Conservation (phyloP, 2,329 filamentous ascomycete genomes). For the Madurella fahalii region DNA sequence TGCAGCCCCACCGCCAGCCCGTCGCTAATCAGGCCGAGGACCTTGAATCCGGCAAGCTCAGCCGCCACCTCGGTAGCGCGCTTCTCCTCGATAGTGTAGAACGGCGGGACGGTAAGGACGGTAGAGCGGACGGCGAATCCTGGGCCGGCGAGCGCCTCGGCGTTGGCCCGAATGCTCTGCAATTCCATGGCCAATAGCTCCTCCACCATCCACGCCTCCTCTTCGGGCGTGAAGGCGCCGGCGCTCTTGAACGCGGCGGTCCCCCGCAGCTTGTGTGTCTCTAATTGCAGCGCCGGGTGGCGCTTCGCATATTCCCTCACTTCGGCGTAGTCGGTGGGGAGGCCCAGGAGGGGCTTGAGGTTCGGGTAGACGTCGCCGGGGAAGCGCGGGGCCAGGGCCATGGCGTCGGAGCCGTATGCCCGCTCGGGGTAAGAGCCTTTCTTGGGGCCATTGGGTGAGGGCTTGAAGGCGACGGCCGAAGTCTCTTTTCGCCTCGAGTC, state of each 20-base stretch:
- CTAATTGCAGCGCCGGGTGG: constrained; percentile 74
- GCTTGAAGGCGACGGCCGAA: constrained; percentile 90
- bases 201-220: constrained; percentile 74
- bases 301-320: constrained; percentile 68
- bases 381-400: constrained; percentile 81
- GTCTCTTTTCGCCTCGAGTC: constrained; percentile 95
- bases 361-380: constrained; percentile 94
- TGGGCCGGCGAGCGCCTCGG: constrained; percentile 75
- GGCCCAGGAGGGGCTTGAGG: constrained; percentile 83
- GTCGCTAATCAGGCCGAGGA: constrained; percentile 81
- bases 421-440: constrained; percentile 76
- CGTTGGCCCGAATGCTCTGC: constrained; percentile 85
- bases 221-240: constrained; percentile 54
- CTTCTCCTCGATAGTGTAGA: constrained; percentile 88
- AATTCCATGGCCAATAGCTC: constrained; percentile 96
- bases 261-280: constrained; percentile 54
- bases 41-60: constrained; percentile 80
- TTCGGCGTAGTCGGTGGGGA: constrained; percentile 56
- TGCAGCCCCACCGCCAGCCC: constrained; percentile 90
- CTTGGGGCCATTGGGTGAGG: constrained; percentile 60
- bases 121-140: constrained; percentile 70
- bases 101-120: constrained; percentile 85
- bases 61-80: constrained; percentile 80
- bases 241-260: constrained; percentile 81
- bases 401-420: constrained; percentile 85